Evolutionary conservation across 2,329 filamentous ascomycete species (phyloP).

Genomic region (Mariannaea elegans): DNA sequence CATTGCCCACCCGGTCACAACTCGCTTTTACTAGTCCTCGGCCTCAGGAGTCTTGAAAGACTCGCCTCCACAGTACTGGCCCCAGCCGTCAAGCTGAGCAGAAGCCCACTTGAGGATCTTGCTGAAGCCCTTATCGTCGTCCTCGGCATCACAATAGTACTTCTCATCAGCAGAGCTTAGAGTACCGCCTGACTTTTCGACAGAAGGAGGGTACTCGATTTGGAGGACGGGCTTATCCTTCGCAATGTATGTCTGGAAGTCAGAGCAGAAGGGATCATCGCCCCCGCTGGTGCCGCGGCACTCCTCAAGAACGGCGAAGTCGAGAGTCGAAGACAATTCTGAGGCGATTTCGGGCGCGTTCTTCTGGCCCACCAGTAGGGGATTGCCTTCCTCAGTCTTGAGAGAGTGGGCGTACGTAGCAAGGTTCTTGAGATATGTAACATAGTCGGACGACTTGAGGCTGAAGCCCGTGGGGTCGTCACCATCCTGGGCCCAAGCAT

Average conservation of each 20-base stretch:
- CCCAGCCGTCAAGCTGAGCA: conserved; percentile 45
- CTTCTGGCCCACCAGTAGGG: conserved; percentile 47
- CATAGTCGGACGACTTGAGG: conserved; percentile 41
- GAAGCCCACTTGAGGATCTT: conserved; percentile 46
- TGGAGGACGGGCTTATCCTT: conserved; percentile 45
- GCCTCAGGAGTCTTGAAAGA: conserved; percentile 38
- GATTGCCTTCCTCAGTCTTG: conserved; percentile 34
- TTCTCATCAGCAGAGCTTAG: conserved; percentile 37
- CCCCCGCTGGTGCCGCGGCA: conserved; percentile 41
- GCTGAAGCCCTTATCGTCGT: conserved; percentile 43
- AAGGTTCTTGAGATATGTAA: conserved; percentile 41
- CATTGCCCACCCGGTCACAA: background rate
- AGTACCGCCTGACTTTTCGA: conserved; percentile 29
- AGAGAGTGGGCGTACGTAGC: conserved; percentile 42
- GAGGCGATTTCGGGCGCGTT: conserved; percentile 42
- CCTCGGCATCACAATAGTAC: conserved; percentile 37
- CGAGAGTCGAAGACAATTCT: conserved; percentile 37
- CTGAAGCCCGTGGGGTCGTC: conserved; percentile 43
- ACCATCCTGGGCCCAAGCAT: conserved; percentile 40
- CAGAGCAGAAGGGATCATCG: conserved; percentile 39
- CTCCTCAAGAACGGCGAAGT: conserved; percentile 49
- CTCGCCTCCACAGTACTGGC: conserved; percentile 41
- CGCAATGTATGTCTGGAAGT: conserved; percentile 42
- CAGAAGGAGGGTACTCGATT: conserved; percentile 46
- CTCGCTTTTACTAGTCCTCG: conserved; percentile 23